Percentiles rank a stretch among this genome's conserved stretches.
Conservation (phyloP, 768 basidiomycete genomes). For the Mycena metata region DNA sequence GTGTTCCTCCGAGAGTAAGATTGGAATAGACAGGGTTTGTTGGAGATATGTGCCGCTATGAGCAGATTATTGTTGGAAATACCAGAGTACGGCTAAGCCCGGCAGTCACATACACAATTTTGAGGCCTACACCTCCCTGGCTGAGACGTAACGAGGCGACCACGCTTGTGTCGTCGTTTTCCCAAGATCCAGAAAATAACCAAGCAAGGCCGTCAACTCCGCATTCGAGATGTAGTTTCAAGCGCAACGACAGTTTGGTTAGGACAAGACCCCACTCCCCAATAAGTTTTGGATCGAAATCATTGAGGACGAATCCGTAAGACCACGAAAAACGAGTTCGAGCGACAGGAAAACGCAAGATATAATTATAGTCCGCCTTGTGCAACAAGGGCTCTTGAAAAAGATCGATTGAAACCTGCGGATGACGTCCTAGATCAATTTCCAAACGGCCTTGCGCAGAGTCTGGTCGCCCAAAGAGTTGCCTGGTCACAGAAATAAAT, state of each 20-base stretch:
- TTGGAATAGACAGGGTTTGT: constrained; percentile 70
- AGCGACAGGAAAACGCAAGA: constrained; percentile 32
- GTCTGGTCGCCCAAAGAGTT: constrained; percentile 61
- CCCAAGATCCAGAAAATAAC: constrained; percentile 64
- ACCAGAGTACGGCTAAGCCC: too few relatives aligned
- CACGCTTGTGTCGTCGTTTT: constrained; percentile 57
- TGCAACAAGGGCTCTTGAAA: constrained; percentile 56
- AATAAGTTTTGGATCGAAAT: constrained; percentile 61
- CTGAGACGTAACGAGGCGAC: constrained; percentile 60
- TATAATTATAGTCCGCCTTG: constrained; percentile 40
- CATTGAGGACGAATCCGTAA: constrained; percentile 63
- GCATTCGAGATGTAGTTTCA: constrained; percentile 64
- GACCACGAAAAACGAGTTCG: constrained; percentile 47
- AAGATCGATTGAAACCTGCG: constrained; percentile 57
- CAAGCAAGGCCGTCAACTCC: constrained; percentile 61
- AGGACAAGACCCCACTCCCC: constrained; percentile 67
- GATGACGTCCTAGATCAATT: constrained; percentile 51
- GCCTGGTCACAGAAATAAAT: constrained; percentile 61
- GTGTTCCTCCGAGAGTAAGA: constrained; percentile 65
- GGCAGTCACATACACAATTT: constrained; percentile 66
- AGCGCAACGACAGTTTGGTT: constrained; percentile 66
- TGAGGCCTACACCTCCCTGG: constrained; percentile 63
- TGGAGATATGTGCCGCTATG: constrained; percentile 67
- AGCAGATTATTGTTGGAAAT: background rate
- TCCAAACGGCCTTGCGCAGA: constrained; percentile 62